These are phyloP conservation scores for Ascochyta koolunga DNA, from an alignment of 2,329 filamentous ascomycete genomes.

Conservation along the genomic window DNA sequence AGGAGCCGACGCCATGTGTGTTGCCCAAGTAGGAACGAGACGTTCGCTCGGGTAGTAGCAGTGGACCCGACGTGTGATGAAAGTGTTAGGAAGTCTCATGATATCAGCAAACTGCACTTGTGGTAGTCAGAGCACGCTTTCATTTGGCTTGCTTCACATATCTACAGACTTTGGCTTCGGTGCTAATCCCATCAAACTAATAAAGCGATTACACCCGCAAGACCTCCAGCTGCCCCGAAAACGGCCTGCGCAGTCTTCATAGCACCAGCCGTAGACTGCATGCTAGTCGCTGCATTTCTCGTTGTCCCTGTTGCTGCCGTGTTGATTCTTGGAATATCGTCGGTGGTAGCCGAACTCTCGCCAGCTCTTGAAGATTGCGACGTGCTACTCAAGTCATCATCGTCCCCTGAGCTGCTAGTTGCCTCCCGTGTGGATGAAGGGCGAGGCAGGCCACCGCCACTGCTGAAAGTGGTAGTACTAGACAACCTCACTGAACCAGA, in stretches of 20 bases:
- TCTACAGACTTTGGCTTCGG: too few relatives aligned
- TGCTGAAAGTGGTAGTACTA: not conserved
- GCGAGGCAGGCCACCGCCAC: not conserved
- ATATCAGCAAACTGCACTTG: too few relatives aligned
- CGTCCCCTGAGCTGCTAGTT: not conserved
- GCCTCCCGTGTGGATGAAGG: not conserved
- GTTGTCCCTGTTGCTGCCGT: not conserved
- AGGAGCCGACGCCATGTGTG: not conserved
- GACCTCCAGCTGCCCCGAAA: constrained; percentile 6
- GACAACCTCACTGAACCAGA: not conserved
- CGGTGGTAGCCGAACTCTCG: not conserved
- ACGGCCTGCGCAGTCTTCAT: constrained; percentile 6
- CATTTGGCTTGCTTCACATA: too few relatives aligned
- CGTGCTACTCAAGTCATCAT: not conserved
- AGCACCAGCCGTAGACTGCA: constrained; percentile 6
- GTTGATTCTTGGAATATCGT: not conserved
- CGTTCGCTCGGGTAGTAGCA: too few relatives aligned
- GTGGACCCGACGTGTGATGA: not conserved
- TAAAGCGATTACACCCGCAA: constrained; percentile 5
- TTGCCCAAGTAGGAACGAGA: too few relatives aligned
- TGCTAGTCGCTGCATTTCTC: not conserved
- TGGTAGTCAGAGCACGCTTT: too few relatives aligned
- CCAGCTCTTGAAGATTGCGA: not conserved
- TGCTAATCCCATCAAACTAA: not conserved
- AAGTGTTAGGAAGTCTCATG: not conserved